Percentiles rank a stretch among this genome's conserved stretches.
Evolutionary conservation across 257 asterid species (phyloP).

Genomic region (Solanum bulbocastanum): DNA sequence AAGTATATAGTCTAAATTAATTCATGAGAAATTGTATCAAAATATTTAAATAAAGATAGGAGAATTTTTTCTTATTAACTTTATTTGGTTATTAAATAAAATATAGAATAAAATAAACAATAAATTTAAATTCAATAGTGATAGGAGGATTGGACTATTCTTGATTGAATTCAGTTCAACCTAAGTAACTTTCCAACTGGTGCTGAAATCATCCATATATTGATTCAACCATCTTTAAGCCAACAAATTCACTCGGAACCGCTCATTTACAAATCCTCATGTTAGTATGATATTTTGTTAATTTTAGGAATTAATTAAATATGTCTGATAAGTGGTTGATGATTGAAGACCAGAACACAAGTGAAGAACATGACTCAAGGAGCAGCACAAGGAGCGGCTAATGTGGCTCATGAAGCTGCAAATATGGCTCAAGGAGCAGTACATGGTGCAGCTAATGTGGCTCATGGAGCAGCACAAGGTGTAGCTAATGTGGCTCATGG

Average conservation of each 20-base stretch:
- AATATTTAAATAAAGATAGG: neutral
- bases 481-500: neutral
- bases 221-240: neutral
- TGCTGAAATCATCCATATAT: neutral
- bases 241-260: neutral
- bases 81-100: neutral
- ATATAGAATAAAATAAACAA: neutral
- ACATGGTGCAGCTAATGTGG: neutral
- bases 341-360: neutral
- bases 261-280: neutral
- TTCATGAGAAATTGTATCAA: neutral
- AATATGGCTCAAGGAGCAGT: neutral
- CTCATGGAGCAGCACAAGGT: neutral
- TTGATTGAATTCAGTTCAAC: neutral
- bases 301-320: neutral
- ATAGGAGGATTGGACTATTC: neutral
- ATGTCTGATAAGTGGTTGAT: neutral
- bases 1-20: neutral
- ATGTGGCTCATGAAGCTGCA: neutral
- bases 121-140: neutral
- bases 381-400: neutral
- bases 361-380: neutral
- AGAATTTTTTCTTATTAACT: too few species aligned
- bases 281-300: neutral
- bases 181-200: neutral